A percentile compares a stretch with the other conserved stretches of the same genome.
These are phyloP conservation scores for Kuraishia borneana DNA, from an alignment of 805 yeast species.

Conservation along the genomic window DNA sequence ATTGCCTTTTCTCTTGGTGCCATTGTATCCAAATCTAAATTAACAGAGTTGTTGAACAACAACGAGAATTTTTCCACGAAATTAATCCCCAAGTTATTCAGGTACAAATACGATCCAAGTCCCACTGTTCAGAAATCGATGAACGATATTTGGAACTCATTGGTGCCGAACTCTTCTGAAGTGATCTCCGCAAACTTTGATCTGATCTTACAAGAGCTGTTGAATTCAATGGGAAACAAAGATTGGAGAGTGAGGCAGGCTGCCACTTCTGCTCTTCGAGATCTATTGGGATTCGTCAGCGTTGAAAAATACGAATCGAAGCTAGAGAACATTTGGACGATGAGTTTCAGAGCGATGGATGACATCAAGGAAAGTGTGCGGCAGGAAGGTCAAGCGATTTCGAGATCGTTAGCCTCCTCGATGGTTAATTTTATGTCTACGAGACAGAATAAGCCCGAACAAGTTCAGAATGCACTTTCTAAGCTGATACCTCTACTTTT, in stretches of 20 bases:
- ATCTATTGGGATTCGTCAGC: conserved; percentile 53
- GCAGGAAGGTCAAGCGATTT: conserved; percentile 60
- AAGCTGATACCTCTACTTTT: conserved; percentile 68
- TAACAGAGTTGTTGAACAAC: conserved; percentile 47
- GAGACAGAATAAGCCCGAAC: conserved; percentile 20
- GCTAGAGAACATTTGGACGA: conserved; percentile 68
- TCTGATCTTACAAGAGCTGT: conserved; percentile 50
- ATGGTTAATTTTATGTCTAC: conserved; percentile 47
- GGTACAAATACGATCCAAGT: conserved; percentile 82
- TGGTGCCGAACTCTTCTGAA: conserved; percentile 44
- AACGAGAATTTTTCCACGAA: conserved; percentile 44
- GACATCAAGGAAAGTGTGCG: conserved; percentile 93
- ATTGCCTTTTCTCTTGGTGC: conserved; percentile 89
- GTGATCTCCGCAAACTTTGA: conserved; percentile 44
- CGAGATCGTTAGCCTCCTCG: conserved; percentile 53
- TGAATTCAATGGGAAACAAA: conserved; percentile 58
- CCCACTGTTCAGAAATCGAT: conserved; percentile 65
- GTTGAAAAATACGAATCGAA: conserved; percentile 36
- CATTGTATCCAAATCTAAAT: conserved; percentile 65
- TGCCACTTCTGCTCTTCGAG: conserved; percentile 58
- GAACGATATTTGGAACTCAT: conserved; percentile 78
- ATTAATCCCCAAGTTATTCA: conserved; percentile 70
- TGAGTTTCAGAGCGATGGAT: conserved; percentile 84
- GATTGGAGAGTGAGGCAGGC: conserved; percentile 96
- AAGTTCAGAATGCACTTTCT: conserved; percentile 32